These are phyloP conservation scores for Colletotrichum phormii DNA, from an alignment of 2,329 filamentous ascomycete species.

Conservation along the genomic window DNA sequence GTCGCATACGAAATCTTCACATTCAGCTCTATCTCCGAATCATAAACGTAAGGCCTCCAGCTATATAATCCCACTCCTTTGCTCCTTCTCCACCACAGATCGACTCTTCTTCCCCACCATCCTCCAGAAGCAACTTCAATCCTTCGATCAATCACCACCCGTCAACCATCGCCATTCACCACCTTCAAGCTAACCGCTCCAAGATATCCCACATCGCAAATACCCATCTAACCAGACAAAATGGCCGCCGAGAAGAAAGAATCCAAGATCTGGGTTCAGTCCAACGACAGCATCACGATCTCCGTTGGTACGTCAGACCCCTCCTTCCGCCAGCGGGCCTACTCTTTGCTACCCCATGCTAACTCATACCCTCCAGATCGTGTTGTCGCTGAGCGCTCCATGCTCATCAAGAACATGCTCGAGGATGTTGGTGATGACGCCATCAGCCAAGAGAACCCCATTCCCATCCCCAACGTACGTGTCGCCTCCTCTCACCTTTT, in stretches of 20 bases:
- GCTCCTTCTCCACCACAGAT: neutral
- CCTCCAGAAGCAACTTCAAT: neutral
- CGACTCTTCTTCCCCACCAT: neutral
- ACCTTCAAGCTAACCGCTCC: neutral
- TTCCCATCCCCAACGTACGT: conserved; percentile 87
- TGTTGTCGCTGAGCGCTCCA: conserved; percentile 87
- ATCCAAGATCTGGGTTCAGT: conserved; percentile 61
- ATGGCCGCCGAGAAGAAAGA: conserved; percentile 50
- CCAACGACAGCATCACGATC: conserved; percentile 62
- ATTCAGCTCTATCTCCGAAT: neutral
- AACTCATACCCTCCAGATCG: conserved; percentile 68
- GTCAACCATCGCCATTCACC: neutral
- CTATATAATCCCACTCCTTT: neutral
- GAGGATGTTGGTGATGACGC: conserved; percentile 84
- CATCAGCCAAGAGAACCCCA: conserved; percentile 69
- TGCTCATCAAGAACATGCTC: conserved; percentile 98
- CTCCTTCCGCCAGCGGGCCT: neutral
- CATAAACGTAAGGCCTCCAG: no score
- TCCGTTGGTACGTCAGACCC: conserved; percentile 49
- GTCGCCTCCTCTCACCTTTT: conserved; percentile 5
- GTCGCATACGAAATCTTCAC: neutral
- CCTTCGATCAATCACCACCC: neutral
- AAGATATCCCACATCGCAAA: neutral
- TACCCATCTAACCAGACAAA: conserved; percentile 36
- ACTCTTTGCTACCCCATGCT: conserved; percentile 5